Percentiles rank a stretch among this genome's conserved stretches.
Conservation (phyloP, 208 protist species). For the Leishmania tarentolae region DNA sequence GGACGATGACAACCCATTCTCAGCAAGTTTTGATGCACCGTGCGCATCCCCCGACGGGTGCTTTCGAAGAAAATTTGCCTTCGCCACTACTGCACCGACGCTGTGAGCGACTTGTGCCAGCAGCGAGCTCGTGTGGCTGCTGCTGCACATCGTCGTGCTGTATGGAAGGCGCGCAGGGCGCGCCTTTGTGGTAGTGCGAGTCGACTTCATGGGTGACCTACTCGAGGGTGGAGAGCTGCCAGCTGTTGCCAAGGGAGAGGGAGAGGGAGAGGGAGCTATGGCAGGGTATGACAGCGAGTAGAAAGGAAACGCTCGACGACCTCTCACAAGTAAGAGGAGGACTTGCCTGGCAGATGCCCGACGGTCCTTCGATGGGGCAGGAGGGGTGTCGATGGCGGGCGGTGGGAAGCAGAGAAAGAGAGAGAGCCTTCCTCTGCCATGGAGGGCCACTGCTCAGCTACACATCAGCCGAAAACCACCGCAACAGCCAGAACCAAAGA, state of each 20-base stretch:
- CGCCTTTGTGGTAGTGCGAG: constrained; percentile 10
- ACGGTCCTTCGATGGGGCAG: neutral
- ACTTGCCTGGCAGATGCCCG: neutral
- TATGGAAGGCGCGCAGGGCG: constrained; percentile 11
- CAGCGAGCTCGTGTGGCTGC: neutral
- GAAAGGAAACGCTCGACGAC: neutral
- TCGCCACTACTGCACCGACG: constrained; percentile 6
- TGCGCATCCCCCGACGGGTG: neutral
- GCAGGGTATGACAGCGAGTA: neutral
- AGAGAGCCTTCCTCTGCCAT: neutral
- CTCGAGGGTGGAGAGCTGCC: neutral
- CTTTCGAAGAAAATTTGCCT: neutral
- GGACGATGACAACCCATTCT: neutral
- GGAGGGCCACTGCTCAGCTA: too few species aligned
- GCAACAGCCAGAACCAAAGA: too few species aligned
- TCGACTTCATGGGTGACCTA: neutral
- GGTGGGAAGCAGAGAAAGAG: neutral
- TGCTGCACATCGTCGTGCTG: neutral
- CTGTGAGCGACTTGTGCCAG: constrained; percentile 13
- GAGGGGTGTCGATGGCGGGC: neutral
- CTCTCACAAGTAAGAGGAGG: neutral
- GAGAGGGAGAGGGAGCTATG: neutral
- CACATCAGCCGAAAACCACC: too few species aligned
- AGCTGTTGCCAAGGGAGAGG: neutral
- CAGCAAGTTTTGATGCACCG: too few species aligned